These are phyloP conservation scores for Penicillium pancosmium DNA, from an alignment of 495 filamentous ascomycete genomes.

Conservation along the genomic window DNA sequence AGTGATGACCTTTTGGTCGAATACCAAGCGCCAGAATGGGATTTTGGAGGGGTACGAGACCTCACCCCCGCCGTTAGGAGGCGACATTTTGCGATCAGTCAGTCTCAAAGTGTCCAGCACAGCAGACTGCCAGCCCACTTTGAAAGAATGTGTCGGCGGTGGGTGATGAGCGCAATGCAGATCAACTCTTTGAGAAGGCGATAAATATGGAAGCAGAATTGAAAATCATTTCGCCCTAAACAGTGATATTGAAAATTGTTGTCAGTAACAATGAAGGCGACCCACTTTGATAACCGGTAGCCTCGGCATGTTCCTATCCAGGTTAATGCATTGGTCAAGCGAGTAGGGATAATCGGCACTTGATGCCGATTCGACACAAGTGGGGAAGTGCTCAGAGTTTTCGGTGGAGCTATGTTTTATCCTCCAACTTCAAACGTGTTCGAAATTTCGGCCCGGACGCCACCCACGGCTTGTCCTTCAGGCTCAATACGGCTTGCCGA, in stretches of 20 bases:
- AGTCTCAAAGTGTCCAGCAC: neutral
- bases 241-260: slow-evolving; percentile 8
- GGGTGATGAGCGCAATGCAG: neutral
- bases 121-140: neutral
- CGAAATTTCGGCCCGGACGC: slow-evolving; percentile 8
- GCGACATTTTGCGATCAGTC: slow-evolving; percentile 11
- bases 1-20: slow-evolving; percentile 53
- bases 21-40: slow-evolving; percentile 43
- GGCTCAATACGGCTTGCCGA: slow-evolving; percentile 1
- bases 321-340: slow-evolving; percentile 6
- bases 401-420: slow-evolving; percentile 8
- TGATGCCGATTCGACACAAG: slow-evolving; percentile 13
- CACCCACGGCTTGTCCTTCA: slow-evolving; percentile 5
- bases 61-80: slow-evolving; percentile 20
- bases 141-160: neutral
- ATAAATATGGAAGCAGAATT: neutral
- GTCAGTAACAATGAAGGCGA: slow-evolving; percentile 3
- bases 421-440: neutral
- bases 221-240: slow-evolving; percentile 4
- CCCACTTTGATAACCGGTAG: slow-evolving; percentile 22
- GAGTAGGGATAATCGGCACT: slow-evolving; percentile 6
- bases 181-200: neutral
- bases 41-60: slow-evolving; percentile 30
- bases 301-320: slow-evolving; percentile 18
- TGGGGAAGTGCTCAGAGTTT: slow-evolving; percentile 14